These are phyloP conservation scores for Globisporangium abappressorium DNA, from an alignment of 352 stramenopile genomes.

Conservation along the genomic window DNA sequence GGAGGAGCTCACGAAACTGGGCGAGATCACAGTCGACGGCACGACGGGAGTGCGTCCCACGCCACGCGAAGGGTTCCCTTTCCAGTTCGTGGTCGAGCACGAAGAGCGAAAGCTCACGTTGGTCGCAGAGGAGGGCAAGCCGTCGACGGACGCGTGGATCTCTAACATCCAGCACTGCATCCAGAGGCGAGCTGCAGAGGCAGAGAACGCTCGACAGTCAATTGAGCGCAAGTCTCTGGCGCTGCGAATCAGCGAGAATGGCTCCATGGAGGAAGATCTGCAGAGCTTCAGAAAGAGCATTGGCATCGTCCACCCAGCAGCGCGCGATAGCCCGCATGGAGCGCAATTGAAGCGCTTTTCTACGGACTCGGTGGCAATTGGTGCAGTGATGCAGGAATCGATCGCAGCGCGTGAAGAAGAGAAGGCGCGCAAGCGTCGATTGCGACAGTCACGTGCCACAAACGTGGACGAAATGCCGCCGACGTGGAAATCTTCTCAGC, in stretches of 20 bases:
- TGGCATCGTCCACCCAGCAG: constrained; percentile 13
- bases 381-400: constrained; percentile 54
- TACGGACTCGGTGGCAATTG: constrained; percentile 62
- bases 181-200: constrained; percentile 25
- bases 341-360: constrained; percentile 58
- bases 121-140: constrained; percentile 52
- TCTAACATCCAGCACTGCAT: constrained; percentile 56
- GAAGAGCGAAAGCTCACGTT: constrained; percentile 65
- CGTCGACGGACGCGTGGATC: constrained; percentile 64
- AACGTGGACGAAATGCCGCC: constrained; percentile 29
- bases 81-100: constrained; percentile 70
- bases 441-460: constrained; percentile 42
- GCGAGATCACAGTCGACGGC: constrained; percentile 73
- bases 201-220: constrained; percentile 31
- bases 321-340: constrained; percentile 19
- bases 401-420: constrained; percentile 38
- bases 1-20: constrained; percentile 75
- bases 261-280: constrained; percentile 38
- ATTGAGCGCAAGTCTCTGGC: constrained; percentile 36
- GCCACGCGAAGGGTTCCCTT: constrained; percentile 55
- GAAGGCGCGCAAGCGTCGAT: constrained; percentile 31
- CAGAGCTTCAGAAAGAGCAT: constrained; percentile 31
- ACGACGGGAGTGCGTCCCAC: constrained; percentile 46
- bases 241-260: constrained; percentile 37
- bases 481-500: constrained; percentile 22